Conservation (phyloP, 169 alveolate species). For the Eimeria praecox region DNA sequence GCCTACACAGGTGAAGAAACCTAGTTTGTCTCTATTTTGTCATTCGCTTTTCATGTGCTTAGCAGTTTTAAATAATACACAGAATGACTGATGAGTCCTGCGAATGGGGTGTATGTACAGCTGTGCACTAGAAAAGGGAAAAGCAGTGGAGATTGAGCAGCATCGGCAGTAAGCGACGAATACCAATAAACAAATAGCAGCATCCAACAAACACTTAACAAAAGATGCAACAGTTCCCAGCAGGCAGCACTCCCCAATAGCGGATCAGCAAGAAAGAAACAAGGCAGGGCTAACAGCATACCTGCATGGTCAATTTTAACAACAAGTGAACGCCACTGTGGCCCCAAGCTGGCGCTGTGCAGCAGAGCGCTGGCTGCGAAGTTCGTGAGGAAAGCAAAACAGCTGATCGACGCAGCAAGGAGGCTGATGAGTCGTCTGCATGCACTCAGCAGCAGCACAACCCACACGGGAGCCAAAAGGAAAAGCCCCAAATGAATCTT, state of each 20-base stretch:
- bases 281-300: neutral
- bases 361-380: constrained; percentile 76
- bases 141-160: neutral
- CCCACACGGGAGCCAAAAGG: constrained; percentile 70
- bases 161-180: too few relatives aligned
- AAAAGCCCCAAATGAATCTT: constrained; percentile 73
- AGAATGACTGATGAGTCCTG: too few relatives aligned
- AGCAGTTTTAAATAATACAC: too few relatives aligned
- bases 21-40: too few relatives aligned
- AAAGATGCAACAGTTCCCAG: neutral
- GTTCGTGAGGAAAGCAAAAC: constrained; percentile 50
- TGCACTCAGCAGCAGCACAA: constrained; percentile 42
- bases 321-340: constrained; percentile 39
- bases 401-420: constrained; percentile 75
- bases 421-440: constrained; percentile 69
- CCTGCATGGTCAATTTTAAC: constrained; percentile 79
- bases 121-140: neutral
- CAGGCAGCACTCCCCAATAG: neutral
- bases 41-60: too few relatives aligned
- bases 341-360: constrained; percentile 71
- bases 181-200: neutral
- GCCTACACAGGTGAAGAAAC: too few relatives aligned
- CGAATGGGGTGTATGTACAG: neutral
- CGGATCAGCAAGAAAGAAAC: neutral
- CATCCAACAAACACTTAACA: neutral